These are phyloP conservation scores for Isoetes taiwanensis DNA, from an alignment of 75 land plant species.

Conservation along the genomic window DNA sequence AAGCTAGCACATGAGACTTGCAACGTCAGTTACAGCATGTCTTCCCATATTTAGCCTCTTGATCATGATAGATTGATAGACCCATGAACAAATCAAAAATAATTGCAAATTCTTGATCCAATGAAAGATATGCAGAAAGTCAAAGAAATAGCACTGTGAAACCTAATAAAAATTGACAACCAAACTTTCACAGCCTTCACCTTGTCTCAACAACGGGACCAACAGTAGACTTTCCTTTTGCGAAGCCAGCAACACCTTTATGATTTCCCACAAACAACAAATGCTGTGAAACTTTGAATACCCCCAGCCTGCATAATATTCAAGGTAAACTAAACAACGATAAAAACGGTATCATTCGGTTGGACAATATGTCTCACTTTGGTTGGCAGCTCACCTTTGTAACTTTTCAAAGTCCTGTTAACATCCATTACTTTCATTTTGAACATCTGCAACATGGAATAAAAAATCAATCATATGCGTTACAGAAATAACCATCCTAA, in stretches of 20 bases:
- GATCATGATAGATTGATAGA: no score
- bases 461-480: no score
- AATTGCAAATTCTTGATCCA: no score
- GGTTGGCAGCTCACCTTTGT: conserved; percentile 57
- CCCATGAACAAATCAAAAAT: no score
- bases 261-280: conserved; percentile 85
- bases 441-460: conserved; percentile 83
- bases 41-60: no score
- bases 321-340: not conserved
- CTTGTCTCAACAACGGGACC: conserved; percentile 53
- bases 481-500: no score
- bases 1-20: no score
- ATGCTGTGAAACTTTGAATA: conserved; percentile 57
- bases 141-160: no score
- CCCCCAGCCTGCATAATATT: conserved; percentile 51
- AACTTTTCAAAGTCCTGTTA: conserved; percentile 84
- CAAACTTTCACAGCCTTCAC: no score
- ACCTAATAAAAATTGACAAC: no score
- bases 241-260: conserved; percentile 79
- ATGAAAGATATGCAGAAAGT: no score
- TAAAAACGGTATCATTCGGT: not conserved
- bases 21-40: no score
- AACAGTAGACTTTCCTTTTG: conserved; percentile 74
- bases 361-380: not conserved
- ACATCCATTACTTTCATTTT: conserved; percentile 69